Conservation (phyloP, 441 rosid species). For the Theobroma grandiflorum region DNA sequence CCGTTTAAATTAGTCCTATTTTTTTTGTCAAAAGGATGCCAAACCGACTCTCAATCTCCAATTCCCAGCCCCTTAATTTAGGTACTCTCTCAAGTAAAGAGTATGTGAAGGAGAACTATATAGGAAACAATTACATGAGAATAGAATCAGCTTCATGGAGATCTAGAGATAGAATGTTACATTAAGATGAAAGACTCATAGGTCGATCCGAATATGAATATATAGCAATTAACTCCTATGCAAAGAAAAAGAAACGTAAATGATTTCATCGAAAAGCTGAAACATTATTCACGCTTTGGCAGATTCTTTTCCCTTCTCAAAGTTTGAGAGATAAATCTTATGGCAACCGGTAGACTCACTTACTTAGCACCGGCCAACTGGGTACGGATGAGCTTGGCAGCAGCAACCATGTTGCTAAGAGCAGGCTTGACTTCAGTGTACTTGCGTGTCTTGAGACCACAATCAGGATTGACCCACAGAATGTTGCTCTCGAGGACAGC, state of each 20-base stretch:
- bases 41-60: too few relatives aligned
- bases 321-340: not conserved
- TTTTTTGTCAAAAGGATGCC: too few relatives aligned
- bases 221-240: not conserved
- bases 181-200: not conserved
- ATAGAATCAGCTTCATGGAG: not conserved
- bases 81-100: too few relatives aligned
- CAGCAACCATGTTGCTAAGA: slow-evolving; percentile 87
- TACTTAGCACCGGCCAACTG: slow-evolving; percentile 81
- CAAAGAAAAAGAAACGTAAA: slow-evolving; percentile 6
- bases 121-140: too few relatives aligned
- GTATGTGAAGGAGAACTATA: too few relatives aligned
- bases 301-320: not conserved
- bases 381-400: slow-evolving; percentile 91
- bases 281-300: slow-evolving; percentile 25
- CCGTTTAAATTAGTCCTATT: too few relatives aligned
- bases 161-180: too few relatives aligned
- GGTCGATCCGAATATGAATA: not conserved
- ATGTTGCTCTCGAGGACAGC: slow-evolving; percentile 89
- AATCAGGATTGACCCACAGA: slow-evolving; percentile 98
- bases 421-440: slow-evolving; percentile 93
- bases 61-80: too few relatives aligned
- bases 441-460: slow-evolving; percentile 96
- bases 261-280: slow-evolving; percentile 24
- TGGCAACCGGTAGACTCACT: slow-evolving; percentile 46